phyloP scores from a whole-genome alignment of 1,284 basidiomycete species.

The Uromyces viciae-fabae region DNA sequence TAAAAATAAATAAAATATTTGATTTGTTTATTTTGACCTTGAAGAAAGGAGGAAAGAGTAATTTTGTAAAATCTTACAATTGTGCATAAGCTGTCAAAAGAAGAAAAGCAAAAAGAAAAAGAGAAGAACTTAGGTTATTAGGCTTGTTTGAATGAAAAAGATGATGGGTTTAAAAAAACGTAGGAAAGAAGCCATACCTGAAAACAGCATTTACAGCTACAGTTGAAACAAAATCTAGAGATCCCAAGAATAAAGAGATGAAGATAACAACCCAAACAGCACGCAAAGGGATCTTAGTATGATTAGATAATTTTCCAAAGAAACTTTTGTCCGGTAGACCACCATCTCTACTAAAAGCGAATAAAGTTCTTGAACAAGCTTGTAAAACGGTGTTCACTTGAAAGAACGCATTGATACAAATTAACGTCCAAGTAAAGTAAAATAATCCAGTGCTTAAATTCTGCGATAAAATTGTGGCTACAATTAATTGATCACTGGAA shows the following conservation, averaged over 20 bases:
- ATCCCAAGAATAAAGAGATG: constrained; percentile 59
- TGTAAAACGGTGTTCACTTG: constrained; percentile 64
- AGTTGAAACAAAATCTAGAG: constrained; percentile 72
- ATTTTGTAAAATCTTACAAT: constrained; percentile 26
- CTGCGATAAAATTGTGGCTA: constrained; percentile 18
- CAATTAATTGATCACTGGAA: constrained; percentile 11
- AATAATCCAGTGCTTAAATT: constrained; percentile 16
- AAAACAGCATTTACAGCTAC: constrained; percentile 80
- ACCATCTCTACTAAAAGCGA: constrained; percentile 79
- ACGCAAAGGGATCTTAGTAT: constrained; percentile 70
- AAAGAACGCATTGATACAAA: constrained; percentile 52
- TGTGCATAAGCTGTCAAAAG: constrained; percentile 4
- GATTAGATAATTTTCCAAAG: constrained; percentile 64
- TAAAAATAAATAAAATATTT: not conserved
- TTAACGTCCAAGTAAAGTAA: constrained; percentile 24
- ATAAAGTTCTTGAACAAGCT: constrained; percentile 78
- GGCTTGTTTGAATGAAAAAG: not conserved
- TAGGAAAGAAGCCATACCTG: constrained; percentile 61
- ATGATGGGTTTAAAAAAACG: not conserved
- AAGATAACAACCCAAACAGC: constrained; percentile 75
- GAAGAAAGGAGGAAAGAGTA: too few relatives aligned
- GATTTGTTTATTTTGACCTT: constrained; percentile 57
- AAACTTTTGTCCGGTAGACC: constrained; percentile 75
- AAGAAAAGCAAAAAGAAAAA: not conserved
- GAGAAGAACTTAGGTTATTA: not conserved